Evolutionary conservation across 1,284 basidiomycete genomes (phyloP).

Genomic region (Boletus sp.): DNA sequence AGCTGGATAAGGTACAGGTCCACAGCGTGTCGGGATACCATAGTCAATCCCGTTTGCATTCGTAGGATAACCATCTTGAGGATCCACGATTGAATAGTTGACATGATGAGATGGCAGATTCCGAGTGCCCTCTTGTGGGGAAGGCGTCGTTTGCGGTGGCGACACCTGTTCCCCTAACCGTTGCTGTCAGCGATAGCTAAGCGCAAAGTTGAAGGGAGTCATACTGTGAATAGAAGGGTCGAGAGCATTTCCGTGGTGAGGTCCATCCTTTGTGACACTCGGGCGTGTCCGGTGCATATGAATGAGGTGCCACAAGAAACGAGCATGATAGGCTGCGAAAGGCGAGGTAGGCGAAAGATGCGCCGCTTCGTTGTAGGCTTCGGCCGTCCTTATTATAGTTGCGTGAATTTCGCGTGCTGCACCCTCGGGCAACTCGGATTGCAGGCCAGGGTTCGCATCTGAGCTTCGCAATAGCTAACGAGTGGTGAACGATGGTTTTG

Average conservation of each 20-base stretch:
- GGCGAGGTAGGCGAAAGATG: conserved; percentile 55
- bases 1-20: conserved; percentile 17
- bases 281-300: conserved; percentile 52
- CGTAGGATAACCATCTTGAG: conserved; percentile 21
- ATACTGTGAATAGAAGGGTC: conserved; percentile 51
- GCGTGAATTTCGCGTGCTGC: conserved; percentile 59
- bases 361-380: conserved; percentile 70
- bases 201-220: background rate
- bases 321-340: conserved; percentile 64
- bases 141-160: conserved; percentile 25
- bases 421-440: conserved; percentile 50
- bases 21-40: conserved; percentile 14
- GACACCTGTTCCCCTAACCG: conserved; percentile 23
- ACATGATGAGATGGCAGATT: conserved; percentile 12
- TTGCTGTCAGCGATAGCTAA: conserved; percentile 8
- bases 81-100: conserved; percentile 19
- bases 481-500: conserved; percentile 11
- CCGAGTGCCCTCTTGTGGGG: conserved; percentile 19
- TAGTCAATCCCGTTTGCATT: conserved; percentile 21
- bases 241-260: conserved; percentile 35
- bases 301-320: conserved; percentile 69
- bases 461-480: conserved; percentile 61
- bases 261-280: conserved; percentile 37
- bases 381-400: conserved; percentile 62
- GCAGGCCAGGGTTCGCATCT: conserved; percentile 44